Base-by-base conservation (phyloP, 2,329 filamentous ascomycete species). In the Alternaria arborescens region DNA sequence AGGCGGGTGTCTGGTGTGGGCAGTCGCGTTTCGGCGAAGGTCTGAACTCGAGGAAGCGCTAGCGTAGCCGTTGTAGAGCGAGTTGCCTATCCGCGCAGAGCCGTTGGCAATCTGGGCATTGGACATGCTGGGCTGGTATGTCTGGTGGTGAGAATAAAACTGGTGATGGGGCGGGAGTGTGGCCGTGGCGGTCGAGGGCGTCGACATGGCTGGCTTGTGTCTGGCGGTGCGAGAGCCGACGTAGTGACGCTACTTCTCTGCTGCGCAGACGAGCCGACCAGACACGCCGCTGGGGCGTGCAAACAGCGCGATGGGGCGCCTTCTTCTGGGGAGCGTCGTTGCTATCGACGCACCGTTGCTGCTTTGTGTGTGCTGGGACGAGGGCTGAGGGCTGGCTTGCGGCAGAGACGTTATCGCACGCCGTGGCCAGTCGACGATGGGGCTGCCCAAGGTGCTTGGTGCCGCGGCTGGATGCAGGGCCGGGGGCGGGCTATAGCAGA, bases 181-280 rank as follows among this genome's bases (percentile, higher is more conserved):
- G 54, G 78, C 79, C 58, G 79, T 81, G 59, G 78, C 79, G 11
- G 79, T 81, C 48, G 78, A 80, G 58, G 79, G 79, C 60, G 79
- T 81, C 66, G 78, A 80, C 79, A 81, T 81, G 66, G 70, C 70
- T 55, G 52, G 24, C 55, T 51, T 60, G 62, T 60, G 61, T 55
- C 66, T 54, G 55, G 73, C 70, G 68, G 69, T 64, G 63, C 63
- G 62, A 62, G 60, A 58, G 48, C 64, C 62, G 73, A 57, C 61
- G 71, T 75, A 50, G 71, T 71, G 68, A 65, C 72, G 71, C 73
- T 70, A 59, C 67, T 68, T 63, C 60, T 64, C 51, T 56, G 36
- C 64, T 60, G 44, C 64, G 58, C 60, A 55, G 65, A 60, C 55
- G 60, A 65, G 69, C 66, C 60, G 57, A 53, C 56, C 60, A 53